Evolutionary conservation across 208 protist species (phyloP), one percentile per base, ranked within the genome.

Genomic region (Blastocrithidia nonstop): DNA sequence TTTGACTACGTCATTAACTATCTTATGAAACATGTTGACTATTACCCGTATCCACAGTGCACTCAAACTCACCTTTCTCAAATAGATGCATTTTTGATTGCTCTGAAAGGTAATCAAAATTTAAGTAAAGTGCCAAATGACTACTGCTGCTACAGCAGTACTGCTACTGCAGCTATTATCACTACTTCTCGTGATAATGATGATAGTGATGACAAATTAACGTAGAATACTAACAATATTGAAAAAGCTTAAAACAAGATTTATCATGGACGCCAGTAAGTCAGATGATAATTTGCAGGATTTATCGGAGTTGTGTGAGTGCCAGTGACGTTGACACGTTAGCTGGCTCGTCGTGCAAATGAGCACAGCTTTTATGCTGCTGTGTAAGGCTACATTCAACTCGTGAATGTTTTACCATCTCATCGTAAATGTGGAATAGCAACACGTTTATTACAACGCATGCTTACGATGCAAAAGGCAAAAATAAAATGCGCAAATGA

Each of bases 301-400:
- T 61, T 73, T 1, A 54, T 82, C n/a, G 80, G 75, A 19, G 36
- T 89, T 13, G 75, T 73, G 23, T 83, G 71, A 72, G 72, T 86
- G 49, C 62, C 65, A 0, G 55, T 89, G 13, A 45, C 60, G 1
- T n/a, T 42, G 3, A 39, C 48, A 6, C 22, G 40, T 3, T 26
- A 11, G 16, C n/a, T 32, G 16, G 24, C 6, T 24, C 6, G 6
- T 26, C 24, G 3, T 26, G 13, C 40, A 9, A 20, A 2, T 33
- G 44, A 29, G 4, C 19, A 15, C 29, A 21, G 22, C 0, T 9
- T 35, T 11, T n/a, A 35, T 8, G 1, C 9, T 49, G n/a, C n/a
- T 15, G 57, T 83, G 15, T 71, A 89, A 36, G 80, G 74, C n/a
- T 89, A 89, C 39, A 23, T 89, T 37, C 74, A 89, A 32, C 50